Evolutionary conservation across 192 early-diverging fungal genomes (phyloP).

Genomic region (Coemansia sp.): DNA sequence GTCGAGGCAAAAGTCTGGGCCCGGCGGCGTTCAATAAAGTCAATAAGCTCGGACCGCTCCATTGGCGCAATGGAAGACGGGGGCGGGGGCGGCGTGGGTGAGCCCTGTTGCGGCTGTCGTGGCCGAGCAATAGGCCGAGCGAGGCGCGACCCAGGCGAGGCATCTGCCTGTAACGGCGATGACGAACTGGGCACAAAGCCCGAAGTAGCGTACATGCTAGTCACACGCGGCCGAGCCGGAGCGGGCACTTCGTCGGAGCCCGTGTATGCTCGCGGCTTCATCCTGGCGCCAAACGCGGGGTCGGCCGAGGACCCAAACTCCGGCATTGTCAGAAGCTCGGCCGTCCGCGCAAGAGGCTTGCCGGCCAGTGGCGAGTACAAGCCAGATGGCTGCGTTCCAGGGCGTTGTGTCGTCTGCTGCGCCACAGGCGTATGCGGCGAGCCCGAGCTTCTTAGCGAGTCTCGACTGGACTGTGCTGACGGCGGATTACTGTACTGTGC

Average conservation of each 20-base stretch:
- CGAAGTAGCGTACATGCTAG: slow-evolving; percentile 37
- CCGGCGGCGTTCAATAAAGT: slow-evolving; percentile 52
- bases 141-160: slow-evolving; percentile 1
- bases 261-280: slow-evolving; percentile 43
- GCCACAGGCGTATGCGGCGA: background rate
- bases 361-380: slow-evolving; percentile 11
- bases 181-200: slow-evolving; percentile 16
- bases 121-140: slow-evolving; percentile 19
- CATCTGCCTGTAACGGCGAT: slow-evolving; percentile 6
- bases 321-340: slow-evolving; percentile 1
- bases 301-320: background rate
- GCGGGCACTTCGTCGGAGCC: slow-evolving; percentile 13
- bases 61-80: slow-evolving; percentile 4
- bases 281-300: slow-evolving; percentile 9
- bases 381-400: slow-evolving; percentile 2
- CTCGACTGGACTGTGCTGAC: slow-evolving; percentile 26
- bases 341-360: background rate
- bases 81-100: slow-evolving; percentile 15
- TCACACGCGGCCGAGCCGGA: slow-evolving; percentile 30
- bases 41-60: slow-evolving; percentile 46
- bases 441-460: slow-evolving; percentile 21
- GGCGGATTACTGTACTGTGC: slow-evolving; percentile 15
- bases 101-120: slow-evolving; percentile 14
- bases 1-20: slow-evolving; percentile 14
- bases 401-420: background rate